These are phyloP conservation scores for Penicillium sp. DNA, from an alignment of 2,329 filamentous ascomycete species.

Conservation along the genomic window DNA sequence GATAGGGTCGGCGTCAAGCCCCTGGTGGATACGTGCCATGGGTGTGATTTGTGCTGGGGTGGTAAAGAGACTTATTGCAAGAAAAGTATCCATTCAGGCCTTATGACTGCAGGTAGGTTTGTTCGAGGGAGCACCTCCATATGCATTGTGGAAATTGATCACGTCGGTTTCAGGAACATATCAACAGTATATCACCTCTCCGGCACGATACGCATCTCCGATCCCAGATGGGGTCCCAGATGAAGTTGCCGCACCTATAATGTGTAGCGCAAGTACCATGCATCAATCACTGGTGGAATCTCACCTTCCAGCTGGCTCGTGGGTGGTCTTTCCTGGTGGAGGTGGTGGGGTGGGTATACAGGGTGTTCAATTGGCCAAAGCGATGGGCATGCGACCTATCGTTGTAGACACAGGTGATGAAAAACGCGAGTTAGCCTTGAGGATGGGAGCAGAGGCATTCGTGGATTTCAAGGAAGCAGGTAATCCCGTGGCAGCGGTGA, in stretches of 20 bases:
- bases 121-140: no score
- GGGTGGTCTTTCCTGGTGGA: slow-evolving; percentile 44
- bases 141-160: not conserved
- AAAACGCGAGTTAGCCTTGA: slow-evolving; percentile 48
- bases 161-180: slow-evolving; percentile 47
- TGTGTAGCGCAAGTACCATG: slow-evolving; percentile 61
- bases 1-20: slow-evolving; percentile 57
- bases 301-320: slow-evolving; percentile 52
- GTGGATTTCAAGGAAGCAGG: slow-evolving; percentile 53
- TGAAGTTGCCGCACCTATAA: slow-evolving; percentile 59
- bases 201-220: slow-evolving; percentile 55
- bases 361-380: slow-evolving; percentile 55
- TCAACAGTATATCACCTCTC: slow-evolving; percentile 60
- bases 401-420: slow-evolving; percentile 55
- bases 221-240: slow-evolving; percentile 59
- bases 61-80: slow-evolving; percentile 54
- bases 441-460: slow-evolving; percentile 57
- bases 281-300: slow-evolving; percentile 58
- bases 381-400: slow-evolving; percentile 59
- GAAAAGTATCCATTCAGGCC: slow-evolving; percentile 33
- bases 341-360: slow-evolving; percentile 60
- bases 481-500: slow-evolving; percentile 42
- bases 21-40: slow-evolving; percentile 52
- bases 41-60: slow-evolving; percentile 52
- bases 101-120: slow-evolving; percentile 43